Evolutionary conservation across 2,329 filamentous ascomycete species (phyloP).

Genomic region (Pyrenophora seminiperda): DNA sequence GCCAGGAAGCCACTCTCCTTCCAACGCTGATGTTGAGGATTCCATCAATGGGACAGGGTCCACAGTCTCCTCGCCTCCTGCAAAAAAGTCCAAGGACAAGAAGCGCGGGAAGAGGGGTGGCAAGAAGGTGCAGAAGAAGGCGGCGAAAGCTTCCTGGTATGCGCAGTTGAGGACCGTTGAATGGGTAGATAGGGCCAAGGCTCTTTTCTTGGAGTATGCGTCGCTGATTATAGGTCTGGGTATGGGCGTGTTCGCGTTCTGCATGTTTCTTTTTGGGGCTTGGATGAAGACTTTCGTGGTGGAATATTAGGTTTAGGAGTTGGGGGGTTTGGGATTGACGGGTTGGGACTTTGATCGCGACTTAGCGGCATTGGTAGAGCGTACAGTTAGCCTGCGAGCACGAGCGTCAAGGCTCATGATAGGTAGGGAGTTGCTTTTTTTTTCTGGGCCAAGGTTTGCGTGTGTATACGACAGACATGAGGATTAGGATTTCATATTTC

Average conservation of each 20-base stretch:
- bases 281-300: neutral
- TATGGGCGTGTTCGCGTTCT: neutral
- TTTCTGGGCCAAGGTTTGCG: no score
- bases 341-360: no score
- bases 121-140: neutral
- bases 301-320: no score
- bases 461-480: no score
- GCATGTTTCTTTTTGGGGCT: neutral
- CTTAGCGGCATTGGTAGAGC: no score
- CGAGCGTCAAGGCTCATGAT: neutral
- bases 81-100: neutral
- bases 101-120: constrained; percentile 2
- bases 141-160: neutral
- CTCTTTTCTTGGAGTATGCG: no score
- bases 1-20: no score
- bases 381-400: neutral
- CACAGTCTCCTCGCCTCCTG: no score
- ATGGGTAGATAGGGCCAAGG: no score
- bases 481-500: no score
- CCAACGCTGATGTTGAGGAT: neutral
- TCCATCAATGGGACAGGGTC: neutral
- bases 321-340: no score
- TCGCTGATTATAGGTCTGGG: neutral
- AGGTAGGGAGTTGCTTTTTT: no score
- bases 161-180: neutral